Base-by-base conservation (phyloP, 371 early-diverging fungal species). In the Mucor ambiguus region DNA sequence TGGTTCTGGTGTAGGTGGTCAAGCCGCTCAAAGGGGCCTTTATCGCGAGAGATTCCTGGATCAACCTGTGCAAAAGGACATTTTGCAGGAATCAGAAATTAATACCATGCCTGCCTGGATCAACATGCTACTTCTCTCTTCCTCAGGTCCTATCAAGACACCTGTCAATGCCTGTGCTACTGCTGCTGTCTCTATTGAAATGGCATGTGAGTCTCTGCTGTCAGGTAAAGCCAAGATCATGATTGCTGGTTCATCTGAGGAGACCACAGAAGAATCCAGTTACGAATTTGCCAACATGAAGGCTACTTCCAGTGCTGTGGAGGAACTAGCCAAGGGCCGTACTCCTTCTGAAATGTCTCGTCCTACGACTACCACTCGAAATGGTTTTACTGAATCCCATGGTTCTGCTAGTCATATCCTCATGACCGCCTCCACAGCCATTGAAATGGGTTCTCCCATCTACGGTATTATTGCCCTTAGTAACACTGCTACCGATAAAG, bases 271-370 rank as follows among this genome's bases (percentile, higher is more conserved):
- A 76, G 96, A 98, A 71, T 93, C 95, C 38, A 92, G 93, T 35
- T 92, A 91, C 67, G 98, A 98, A 84, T 97, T 98, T 80, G 95
- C 95, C 70, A 94, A 95, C 86, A 98, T 97, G 96, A 95, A 95
- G 87, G 98, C 96, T 44, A 96, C 97, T 24, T 89, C 91, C 66
- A 94, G 88, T 75, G 80, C 96, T 35, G 84, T 87, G 20, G 93
- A 91, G 37, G 98, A 98, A 80, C 75, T 92, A 29, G 94, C 89
- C 11, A 85, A 85, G 32, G 98, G 98, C 29, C 92, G 98, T 69
- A 88, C 88, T 30, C 96, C 97, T 22, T 67, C 77, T 33, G 97
- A 96, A 67, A 96, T 96, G 94, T 95, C 93, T 68, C 91, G 98
- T 37, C 98, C 98, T 56, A 86, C 92, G 7, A 91, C 97, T 18